These are phyloP conservation scores for sunflower (Helianthus annuus) DNA, from an alignment of 129 eudicot genomes.

Conservation along the genomic window HanXRQr2.0-SUNRISE NC_035433.2:56629297-56629796, in stretches of 20 bases:
- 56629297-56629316: slow-evolving; percentile 98
- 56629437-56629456: slow-evolving; percentile 96
- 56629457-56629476: slow-evolving; percentile 92
- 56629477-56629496: slow-evolving; percentile 95
- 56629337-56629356: slow-evolving; percentile 97
- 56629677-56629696: slow-evolving; percentile 88
- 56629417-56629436: slow-evolving; percentile 94
- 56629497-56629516: slow-evolving; percentile 96
- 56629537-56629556: slow-evolving; percentile 79
- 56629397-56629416: slow-evolving; percentile 96
- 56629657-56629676: slow-evolving; percentile 97
- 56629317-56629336: slow-evolving; percentile 79
- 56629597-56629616: slow-evolving; percentile 79
- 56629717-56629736: slow-evolving; percentile 96
- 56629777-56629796: slow-evolving; percentile 97
- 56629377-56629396: slow-evolving; percentile 98
- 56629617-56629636: slow-evolving; percentile 90
- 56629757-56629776: slow-evolving; percentile 90
- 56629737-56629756: slow-evolving; percentile 91
- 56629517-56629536: slow-evolving; percentile 77
- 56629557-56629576: slow-evolving; percentile 89
- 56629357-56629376: slow-evolving; percentile 98
- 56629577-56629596: slow-evolving; percentile 77
- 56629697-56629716: slow-evolving; percentile 87
- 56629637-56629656: slow-evolving; percentile 86